Evolutionary conservation across 106 monocot species (phyloP).

Genomic region (Amphibolis antarctica): DNA sequence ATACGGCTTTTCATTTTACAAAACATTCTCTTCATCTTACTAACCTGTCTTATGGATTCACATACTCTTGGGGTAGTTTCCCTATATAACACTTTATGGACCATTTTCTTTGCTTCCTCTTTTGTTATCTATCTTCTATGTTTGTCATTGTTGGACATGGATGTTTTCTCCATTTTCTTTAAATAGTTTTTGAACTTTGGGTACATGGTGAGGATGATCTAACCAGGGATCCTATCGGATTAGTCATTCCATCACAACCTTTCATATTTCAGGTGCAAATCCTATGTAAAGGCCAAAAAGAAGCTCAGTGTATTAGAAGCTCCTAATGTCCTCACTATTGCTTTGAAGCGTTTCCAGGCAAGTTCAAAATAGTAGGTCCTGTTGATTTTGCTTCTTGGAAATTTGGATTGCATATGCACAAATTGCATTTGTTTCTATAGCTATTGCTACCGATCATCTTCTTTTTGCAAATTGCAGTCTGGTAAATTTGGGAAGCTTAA

Average conservation of each 20-base stretch:
- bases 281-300: constrained; percentile 59
- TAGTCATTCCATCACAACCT: background rate
- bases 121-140: too few relatives aligned
- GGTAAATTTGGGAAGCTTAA: constrained; percentile 91
- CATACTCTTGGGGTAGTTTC: too few relatives aligned
- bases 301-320: constrained; percentile 46
- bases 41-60: too few relatives aligned
- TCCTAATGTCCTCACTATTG: constrained; percentile 67
- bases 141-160: too few relatives aligned
- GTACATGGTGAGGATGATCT: background rate
- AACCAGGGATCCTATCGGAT: background rate
- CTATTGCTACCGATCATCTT: background rate
- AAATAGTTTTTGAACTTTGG: too few relatives aligned
- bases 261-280: constrained; percentile 43
- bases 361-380: background rate
- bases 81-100: too few relatives aligned
- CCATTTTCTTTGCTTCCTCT: too few relatives aligned
- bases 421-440: background rate
- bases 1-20: too few relatives aligned
- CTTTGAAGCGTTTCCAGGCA: constrained; percentile 75
- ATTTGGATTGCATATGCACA: background rate
- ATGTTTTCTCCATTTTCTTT: too few relatives aligned
- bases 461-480: constrained; percentile 31
- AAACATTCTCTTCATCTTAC: too few relatives aligned
- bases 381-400: background rate